phyloP scores from a whole-genome alignment of 129 eudicot genomes.

The Escallonia rubra region DNA sequence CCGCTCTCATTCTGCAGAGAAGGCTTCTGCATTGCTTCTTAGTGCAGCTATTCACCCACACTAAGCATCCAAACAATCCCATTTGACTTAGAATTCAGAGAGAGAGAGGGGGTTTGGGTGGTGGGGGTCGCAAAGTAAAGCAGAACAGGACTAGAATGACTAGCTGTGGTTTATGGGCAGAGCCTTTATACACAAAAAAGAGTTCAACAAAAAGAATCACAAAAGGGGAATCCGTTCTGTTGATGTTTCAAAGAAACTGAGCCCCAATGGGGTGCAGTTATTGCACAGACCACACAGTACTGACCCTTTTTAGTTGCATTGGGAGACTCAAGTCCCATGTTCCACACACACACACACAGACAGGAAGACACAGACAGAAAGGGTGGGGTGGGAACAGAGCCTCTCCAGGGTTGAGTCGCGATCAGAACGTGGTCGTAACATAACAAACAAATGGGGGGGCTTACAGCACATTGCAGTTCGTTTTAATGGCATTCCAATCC shows the following conservation, averaged over 20 bases:
- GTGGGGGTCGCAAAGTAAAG: not conserved
- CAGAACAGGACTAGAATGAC: not conserved
- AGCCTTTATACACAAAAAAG: not conserved
- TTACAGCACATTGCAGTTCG: too few relatives aligned
- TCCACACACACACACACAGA: not conserved
- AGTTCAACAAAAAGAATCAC: too few relatives aligned
- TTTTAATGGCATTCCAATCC: too few relatives aligned
- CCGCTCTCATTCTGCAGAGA: constrained; percentile 30
- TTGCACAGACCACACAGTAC: not conserved
- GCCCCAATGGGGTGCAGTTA: not conserved
- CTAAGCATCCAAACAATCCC: constrained; percentile 20
- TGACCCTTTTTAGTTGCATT: constrained; percentile 20
- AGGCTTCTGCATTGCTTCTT: constrained; percentile 33
- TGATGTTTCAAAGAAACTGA: not conserved
- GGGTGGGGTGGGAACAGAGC: constrained; percentile 9
- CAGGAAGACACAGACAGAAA: constrained; percentile 8
- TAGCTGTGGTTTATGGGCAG: not conserved
- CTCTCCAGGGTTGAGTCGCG: not conserved
- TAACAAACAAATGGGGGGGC: not conserved
- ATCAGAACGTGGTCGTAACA: constrained; percentile 4
- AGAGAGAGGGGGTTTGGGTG: not conserved
- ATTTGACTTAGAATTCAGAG: not conserved
- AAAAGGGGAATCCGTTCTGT: not conserved
- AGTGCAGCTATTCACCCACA: constrained; percentile 14
- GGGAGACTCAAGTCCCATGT: constrained; percentile 38